Evolutionary conservation across 1,284 basidiomycete genomes (phyloP), one percentile per base, ranked within the genome.

Genomic region (Fistulinella cinereoalba): DNA sequence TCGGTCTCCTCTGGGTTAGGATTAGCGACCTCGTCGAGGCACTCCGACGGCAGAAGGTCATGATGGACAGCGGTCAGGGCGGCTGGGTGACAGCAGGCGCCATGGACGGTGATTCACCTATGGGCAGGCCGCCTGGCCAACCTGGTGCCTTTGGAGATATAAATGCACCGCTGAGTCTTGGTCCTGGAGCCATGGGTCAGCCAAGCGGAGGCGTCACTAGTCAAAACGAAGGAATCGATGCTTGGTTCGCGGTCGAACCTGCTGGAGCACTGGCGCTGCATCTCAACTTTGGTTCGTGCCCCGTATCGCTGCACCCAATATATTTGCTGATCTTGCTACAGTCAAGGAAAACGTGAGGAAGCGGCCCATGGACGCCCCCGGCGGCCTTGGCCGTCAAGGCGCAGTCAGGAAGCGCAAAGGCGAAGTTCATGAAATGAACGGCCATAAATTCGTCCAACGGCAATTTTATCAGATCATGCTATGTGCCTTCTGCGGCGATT

Each of bases 391-490:
- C 33, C 92, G 97, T 68, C 96, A 98, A 72, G 97, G 96, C 52
- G 97, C 97, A 51, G 85, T 99, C 56, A 87, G 96, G 62, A 97
- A 97, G 74, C 91, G 93, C 64, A 97, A 97, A 73, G 96, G 89
- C 59, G 96, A 99, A 70, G 89, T 99, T 11, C 93, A 97, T 70
- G 95, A 98, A 71, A 97, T 98, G 91, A 99, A 99, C 65, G 97
- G 97, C 4, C 97, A 99, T 76, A 92, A 97, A 69, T 99, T 99
- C 65, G 81, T 99, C 43, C 91, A 94, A 61, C 83, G 88, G 44
- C 97, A 99, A 70, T 99, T 99, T 75, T 99, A 98, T 71, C 95
- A 97, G 69, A 85, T 97, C 64, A 97, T 99, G 75, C 82, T 97
- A 47, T 99, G 97, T 67, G 97, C 97, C 1, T 92, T 97, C 66